Evolutionary conservation across 2,329 filamentous ascomycete species (phyloP), one percentile per base, ranked within the genome.

Genomic region (Pseudogymnoascus sp.): DNA sequence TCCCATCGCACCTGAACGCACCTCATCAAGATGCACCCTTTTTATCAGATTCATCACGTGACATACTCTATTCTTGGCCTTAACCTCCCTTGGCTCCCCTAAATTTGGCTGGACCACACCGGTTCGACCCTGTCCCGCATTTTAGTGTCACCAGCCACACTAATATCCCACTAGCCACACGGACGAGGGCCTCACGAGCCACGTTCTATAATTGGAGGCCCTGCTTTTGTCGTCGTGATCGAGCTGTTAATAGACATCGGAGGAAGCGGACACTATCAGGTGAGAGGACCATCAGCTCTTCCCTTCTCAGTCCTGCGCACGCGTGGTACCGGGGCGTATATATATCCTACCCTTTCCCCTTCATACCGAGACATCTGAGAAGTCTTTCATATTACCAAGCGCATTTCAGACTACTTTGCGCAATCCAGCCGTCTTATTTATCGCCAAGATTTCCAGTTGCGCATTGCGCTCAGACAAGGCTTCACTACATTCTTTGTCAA

Each of bases 261-360:
- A 29, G 14, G 29, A 14, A 34, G 51, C 51, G 16, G 29, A 57
- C 51, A 8, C 29, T 34, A 57, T 57, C 51, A 57, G 51, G 29
- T 57, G 51, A 57, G 51, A 36, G 51, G 51, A 57, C 51, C 51
- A 57, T 11, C 51, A 57, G 51, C 51, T 57, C 51, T 34, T 57
- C 29, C 47, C 51, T 36, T 57, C 51, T 57, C 29, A 57, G 26
- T 14, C 10, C 29, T 57, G 29, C 51, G 51, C 51, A 6, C 29
- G 51, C 51, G 51, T 57, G 51, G 29, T 18, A 31, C 51, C 29
- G 3, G 16, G 51, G 11, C 5, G 11, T 34, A 57, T 57, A 57
- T 57, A 57, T 57, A 57, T 57, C 10, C 51, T 57, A 18, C 18
- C 51, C 29, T 21, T 57, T 34, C 51, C 42, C 51, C 51, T 57